These are phyloP conservation scores for Vitis rotundifolia DNA, from an alignment of 164 flowering plant species.

Conservation along the genomic window DNA sequence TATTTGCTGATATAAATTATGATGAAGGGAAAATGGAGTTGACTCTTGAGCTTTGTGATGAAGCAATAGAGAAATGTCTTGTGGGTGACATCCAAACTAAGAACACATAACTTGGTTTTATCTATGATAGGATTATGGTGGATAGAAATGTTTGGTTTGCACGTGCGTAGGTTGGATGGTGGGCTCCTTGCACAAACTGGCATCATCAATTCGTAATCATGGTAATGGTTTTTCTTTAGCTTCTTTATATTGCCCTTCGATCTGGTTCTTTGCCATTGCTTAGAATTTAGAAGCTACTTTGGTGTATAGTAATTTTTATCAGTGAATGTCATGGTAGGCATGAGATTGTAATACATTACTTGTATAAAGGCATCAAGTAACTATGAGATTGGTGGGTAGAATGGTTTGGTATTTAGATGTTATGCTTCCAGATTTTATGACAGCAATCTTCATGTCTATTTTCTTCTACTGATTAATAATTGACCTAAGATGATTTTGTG, in stretches of 20 bases:
- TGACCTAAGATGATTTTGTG: too few species aligned
- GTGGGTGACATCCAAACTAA: conserved; percentile 16
- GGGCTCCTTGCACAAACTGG: not conserved
- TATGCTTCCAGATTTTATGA: not conserved
- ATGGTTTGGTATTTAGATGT: not conserved
- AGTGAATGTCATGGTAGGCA: not conserved
- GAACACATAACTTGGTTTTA: conserved; percentile 1
- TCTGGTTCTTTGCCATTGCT: not conserved
- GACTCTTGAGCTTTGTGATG: conserved; percentile 60
- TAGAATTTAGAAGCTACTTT: not conserved
- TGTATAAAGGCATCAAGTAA: not conserved
- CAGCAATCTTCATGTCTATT: not conserved
- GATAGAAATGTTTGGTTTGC: not conserved
- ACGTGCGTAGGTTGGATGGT: not conserved
- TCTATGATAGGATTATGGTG: not conserved
- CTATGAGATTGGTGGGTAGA: not conserved
- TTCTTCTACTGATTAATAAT: not conserved
- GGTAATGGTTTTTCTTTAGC: not conserved
- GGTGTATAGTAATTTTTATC: not conserved
- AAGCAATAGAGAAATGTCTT: conserved; percentile 51
- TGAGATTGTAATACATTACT: not conserved
- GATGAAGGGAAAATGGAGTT: conserved; percentile 50
- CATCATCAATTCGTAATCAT: not conserved
- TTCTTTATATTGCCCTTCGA: not conserved
- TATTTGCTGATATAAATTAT: conserved; percentile 46